Base-by-base conservation (phyloP, 2,329 filamentous ascomycete genomes). In the Arthrobotrys sinensis region DNA sequence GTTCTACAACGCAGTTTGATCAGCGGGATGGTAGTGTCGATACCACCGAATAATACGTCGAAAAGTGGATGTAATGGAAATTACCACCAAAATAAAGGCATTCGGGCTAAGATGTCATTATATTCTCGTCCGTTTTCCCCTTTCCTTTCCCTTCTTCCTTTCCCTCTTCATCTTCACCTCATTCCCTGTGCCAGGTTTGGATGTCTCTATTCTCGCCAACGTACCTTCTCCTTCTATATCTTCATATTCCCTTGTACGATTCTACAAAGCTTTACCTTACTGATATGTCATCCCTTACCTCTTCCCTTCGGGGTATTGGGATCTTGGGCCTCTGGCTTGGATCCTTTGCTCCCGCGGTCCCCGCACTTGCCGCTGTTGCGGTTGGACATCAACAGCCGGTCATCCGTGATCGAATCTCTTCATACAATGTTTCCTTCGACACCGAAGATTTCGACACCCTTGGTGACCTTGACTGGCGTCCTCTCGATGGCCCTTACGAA, bases 381-480 rank as follows among this genome's bases (percentile, higher is more conserved):
- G 36, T 38, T 7, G 24, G 12, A 2, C 32, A 55, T 40, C 55
- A 66, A 21, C 28, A 53, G n/a, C 52, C 52, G 10, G 63, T 67
- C 40, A 24, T 46, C 40, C 66, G 73, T 53, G 60, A 77, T 12
- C 40, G 36, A 34, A 67, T 66, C 52, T 71, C 73, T 7, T 62
- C 60, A 14, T 77, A 66, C 28, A 77, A 77, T 24, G 62, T 77
- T 32, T 66, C 73, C 2, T 77, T 77, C 28, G 66, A 71, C 14
- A 52, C 66, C 7, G 60, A 70, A 12, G 73, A 77, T 10, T 77
- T 77, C 36, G 73, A 77, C 19, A 71, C 57, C n/a, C 66, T 77
- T 0, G 73, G 73, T 38, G 73, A 77, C 21, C 73, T 77, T 32
- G 73, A 77, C 52, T 77, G 73, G 73, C 66, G 73, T 36, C 73